Conservation (phyloP, 2,329 filamentous ascomycete genomes). For the Ophiostoma australiae region DNA sequence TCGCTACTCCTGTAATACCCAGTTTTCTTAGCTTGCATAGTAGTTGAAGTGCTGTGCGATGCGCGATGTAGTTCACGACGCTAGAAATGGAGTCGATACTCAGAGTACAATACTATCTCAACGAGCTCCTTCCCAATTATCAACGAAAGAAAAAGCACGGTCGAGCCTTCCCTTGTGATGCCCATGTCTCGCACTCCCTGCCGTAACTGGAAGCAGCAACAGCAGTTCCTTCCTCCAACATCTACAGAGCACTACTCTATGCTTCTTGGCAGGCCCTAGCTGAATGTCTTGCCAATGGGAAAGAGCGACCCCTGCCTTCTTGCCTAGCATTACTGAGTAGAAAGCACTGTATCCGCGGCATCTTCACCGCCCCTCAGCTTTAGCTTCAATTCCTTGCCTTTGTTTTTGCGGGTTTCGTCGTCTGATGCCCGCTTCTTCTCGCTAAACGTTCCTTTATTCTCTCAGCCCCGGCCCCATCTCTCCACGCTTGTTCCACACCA, state of each 20-base stretch:
- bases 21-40: background rate
- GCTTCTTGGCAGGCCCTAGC: background rate
- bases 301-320: background rate
- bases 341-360: background rate
- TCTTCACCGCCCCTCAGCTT: slow-evolving; percentile 2
- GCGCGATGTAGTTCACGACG: background rate
- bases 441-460: background rate
- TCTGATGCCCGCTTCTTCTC: slow-evolving; percentile 8
- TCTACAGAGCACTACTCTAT: too few relatives aligned
- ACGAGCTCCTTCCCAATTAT: background rate
- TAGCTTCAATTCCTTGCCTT: background rate
- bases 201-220: background rate
- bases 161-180: background rate
- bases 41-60: too few relatives aligned
- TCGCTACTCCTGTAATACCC: background rate
- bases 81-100: background rate
- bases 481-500: slow-evolving; percentile 16
- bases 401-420: background rate
- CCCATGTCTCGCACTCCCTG: background rate
- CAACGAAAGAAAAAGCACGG: background rate
- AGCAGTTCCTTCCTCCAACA: background rate
- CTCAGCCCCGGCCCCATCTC: background rate
- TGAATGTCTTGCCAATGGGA: background rate
- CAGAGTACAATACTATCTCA: too few relatives aligned
- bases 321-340: background rate